These are phyloP conservation scores for Capronia epimyces DNA, from an alignment of 2,329 filamentous ascomycete species.

Conservation along the genomic window DNA sequence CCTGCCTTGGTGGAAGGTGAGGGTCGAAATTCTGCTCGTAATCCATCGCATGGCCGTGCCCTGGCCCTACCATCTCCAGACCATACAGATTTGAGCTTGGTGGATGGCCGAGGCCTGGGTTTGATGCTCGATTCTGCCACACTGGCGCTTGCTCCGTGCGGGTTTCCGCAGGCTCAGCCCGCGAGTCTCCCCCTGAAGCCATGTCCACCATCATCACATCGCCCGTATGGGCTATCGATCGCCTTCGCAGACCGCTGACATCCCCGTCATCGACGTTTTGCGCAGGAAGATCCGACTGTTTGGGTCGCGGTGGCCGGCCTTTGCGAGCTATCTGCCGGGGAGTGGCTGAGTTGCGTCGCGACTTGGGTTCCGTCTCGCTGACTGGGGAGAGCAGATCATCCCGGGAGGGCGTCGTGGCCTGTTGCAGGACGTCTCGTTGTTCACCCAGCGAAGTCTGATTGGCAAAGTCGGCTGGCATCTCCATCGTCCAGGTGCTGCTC, in stretches of 20 bases:
- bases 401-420: slow-evolving; percentile 5
- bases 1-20: slow-evolving; percentile 4
- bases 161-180: not conserved
- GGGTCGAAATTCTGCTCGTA: slow-evolving; percentile 5
- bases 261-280: not conserved
- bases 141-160: not conserved
- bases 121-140: not conserved
- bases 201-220: not conserved
- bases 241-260: not conserved
- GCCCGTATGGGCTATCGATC: not conserved
- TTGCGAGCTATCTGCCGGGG: slow-evolving; percentile 5
- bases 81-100: not conserved
- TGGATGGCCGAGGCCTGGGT: not conserved
- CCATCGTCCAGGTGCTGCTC: slow-evolving; percentile 2
- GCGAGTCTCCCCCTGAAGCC: not conserved
- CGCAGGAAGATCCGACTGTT: not conserved
- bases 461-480: slow-evolving; percentile 1
- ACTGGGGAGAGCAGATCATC: slow-evolving; percentile 9
- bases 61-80: not conserved
- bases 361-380: slow-evolving; percentile 4
- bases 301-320: not conserved
- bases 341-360: slow-evolving; percentile 11
- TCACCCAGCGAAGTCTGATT: not conserved
- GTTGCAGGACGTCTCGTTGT: not conserved
- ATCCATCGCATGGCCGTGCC: not conserved